A percentile compares a stretch with the other conserved stretches of the same genome.
phyloP scores from a whole-genome alignment of 768 basidiomycete species.

The Suillus sp. region DNA sequence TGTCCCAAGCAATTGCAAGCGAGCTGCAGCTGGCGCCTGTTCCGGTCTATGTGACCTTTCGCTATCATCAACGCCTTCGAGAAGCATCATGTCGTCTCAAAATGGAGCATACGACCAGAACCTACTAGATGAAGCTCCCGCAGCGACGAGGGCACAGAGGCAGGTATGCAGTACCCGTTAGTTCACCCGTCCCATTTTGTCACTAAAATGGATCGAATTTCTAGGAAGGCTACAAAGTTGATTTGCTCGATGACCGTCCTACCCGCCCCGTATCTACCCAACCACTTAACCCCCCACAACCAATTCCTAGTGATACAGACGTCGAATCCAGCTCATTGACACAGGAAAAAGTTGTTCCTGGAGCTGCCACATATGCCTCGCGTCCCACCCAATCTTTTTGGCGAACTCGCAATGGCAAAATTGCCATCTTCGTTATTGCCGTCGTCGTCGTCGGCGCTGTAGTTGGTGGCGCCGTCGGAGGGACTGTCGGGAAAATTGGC shows the following conservation, averaged over 20 bases:
- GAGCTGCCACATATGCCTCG: not conserved
- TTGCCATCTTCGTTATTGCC: slow-evolving; percentile 38
- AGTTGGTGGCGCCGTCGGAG: slow-evolving; percentile 63
- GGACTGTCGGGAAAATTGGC: slow-evolving; percentile 36
- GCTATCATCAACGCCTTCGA: not conserved
- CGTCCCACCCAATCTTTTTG: slow-evolving; percentile 44
- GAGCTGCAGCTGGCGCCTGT: slow-evolving; percentile 24
- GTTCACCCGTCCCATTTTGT: slow-evolving; percentile 3
- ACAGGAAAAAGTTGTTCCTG: slow-evolving; percentile 18
- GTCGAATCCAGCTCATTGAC: slow-evolving; percentile 17
- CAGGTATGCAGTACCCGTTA: slow-evolving; percentile 35
- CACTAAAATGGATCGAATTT: not conserved
- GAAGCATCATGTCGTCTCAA: slow-evolving; percentile 27
- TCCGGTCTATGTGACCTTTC: slow-evolving; percentile 13
- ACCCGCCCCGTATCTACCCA: slow-evolving; percentile 23
- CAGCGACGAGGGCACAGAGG: slow-evolving; percentile 43
- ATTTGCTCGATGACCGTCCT: slow-evolving; percentile 38
- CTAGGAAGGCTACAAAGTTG: slow-evolving; percentile 58
- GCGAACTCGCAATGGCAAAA: slow-evolving; percentile 47
- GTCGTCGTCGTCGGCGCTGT: slow-evolving; percentile 51
- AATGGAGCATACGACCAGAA: slow-evolving; percentile 38
- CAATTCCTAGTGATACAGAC: slow-evolving; percentile 8
- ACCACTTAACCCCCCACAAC: slow-evolving; percentile 20
- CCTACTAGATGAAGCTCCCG: slow-evolving; percentile 42
- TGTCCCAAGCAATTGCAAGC: slow-evolving; percentile 3